Percentiles rank a stretch among this genome's conserved stretches.
Conservation (phyloP, 257 asterid genomes). For the Craterostigma plantagineum region DNA sequence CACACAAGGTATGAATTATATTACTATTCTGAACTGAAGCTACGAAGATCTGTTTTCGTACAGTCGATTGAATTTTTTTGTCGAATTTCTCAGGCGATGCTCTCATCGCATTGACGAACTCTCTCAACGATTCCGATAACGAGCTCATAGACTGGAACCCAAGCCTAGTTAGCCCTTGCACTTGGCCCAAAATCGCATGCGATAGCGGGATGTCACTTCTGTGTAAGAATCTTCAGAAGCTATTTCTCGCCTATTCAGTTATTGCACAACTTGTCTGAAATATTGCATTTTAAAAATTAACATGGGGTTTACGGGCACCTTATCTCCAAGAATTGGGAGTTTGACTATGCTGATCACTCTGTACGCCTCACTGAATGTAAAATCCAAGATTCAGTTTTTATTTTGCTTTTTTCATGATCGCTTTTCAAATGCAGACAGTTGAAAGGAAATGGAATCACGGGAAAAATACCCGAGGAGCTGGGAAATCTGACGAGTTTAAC, state of each 20-base stretch:
- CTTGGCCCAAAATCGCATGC: slow-evolving; percentile 77
- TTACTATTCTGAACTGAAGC: not conserved
- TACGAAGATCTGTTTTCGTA: not conserved
- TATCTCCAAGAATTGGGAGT: slow-evolving; percentile 56
- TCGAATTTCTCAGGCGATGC: slow-evolving; percentile 93
- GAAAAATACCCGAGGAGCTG: slow-evolving; percentile 53
- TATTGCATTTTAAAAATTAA: slow-evolving; percentile 21
- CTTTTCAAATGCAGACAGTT: slow-evolving; percentile 71
- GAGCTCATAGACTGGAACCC: slow-evolving; percentile 76
- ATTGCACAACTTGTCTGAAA: not conserved
- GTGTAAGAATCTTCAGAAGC: slow-evolving; percentile 37
- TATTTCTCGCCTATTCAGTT: not conserved
- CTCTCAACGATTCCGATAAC: slow-evolving; percentile 48
- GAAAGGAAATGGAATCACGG: slow-evolving; percentile 80
- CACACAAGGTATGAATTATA: slow-evolving; percentile 39
- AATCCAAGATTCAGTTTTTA: not conserved
- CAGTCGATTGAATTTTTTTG: too few species aligned
- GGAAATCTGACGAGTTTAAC: slow-evolving; percentile 77
- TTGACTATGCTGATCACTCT: slow-evolving; percentile 48
- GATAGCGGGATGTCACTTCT: slow-evolving; percentile 36
- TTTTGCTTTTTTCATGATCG: too few species aligned
- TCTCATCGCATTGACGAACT: slow-evolving; percentile 30
- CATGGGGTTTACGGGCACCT: slow-evolving; percentile 78
- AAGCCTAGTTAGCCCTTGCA: slow-evolving; percentile 79
- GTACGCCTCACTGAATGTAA: slow-evolving; percentile 23